A percentile compares a stretch with the other conserved stretches of the same genome.
phyloP scores from a whole-genome alignment of 2,329 filamentous ascomycete genomes.

The Alternaria angustiovoidea region DNA sequence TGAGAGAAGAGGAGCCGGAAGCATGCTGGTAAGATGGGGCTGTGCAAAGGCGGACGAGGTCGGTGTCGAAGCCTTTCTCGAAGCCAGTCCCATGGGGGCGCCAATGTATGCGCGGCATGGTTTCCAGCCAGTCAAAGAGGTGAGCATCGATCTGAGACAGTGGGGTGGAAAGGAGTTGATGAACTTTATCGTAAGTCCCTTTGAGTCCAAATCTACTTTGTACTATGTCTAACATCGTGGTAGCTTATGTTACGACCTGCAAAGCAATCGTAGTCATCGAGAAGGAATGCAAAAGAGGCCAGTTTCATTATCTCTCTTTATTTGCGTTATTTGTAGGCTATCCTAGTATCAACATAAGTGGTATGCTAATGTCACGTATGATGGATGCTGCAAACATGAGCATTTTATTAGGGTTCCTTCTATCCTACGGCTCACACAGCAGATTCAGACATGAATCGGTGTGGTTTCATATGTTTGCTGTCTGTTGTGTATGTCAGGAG shows the following conservation, averaged over 20 bases:
- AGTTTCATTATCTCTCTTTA: not conserved
- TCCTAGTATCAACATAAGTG: too few species aligned
- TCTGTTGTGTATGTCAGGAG: too few species aligned
- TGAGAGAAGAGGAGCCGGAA: constrained; percentile 43
- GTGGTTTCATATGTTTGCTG: too few species aligned
- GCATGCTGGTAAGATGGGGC: constrained; percentile 44
- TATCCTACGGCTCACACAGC: too few species aligned
- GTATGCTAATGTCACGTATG: too few species aligned
- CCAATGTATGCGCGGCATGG: constrained; percentile 46
- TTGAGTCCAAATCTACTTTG: not conserved
- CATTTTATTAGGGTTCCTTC: too few species aligned
- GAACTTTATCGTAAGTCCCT: constrained; percentile 40
- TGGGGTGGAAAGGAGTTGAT: constrained; percentile 39
- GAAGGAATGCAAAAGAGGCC: not conserved
- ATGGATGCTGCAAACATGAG: too few species aligned
- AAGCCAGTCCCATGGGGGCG: constrained; percentile 44
- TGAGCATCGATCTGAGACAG: constrained; percentile 42
- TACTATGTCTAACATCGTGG: not conserved
- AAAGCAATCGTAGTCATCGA: not conserved
- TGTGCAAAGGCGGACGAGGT: constrained; percentile 42
- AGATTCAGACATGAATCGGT: too few species aligned
- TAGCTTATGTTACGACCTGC: constrained; percentile 13
- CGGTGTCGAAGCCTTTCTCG: constrained; percentile 43
- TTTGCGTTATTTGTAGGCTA: not conserved
- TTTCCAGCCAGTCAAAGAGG: constrained; percentile 35